Conservation (phyloP, 208 protist genomes). For the Acanthamoeba sp. region DNA sequence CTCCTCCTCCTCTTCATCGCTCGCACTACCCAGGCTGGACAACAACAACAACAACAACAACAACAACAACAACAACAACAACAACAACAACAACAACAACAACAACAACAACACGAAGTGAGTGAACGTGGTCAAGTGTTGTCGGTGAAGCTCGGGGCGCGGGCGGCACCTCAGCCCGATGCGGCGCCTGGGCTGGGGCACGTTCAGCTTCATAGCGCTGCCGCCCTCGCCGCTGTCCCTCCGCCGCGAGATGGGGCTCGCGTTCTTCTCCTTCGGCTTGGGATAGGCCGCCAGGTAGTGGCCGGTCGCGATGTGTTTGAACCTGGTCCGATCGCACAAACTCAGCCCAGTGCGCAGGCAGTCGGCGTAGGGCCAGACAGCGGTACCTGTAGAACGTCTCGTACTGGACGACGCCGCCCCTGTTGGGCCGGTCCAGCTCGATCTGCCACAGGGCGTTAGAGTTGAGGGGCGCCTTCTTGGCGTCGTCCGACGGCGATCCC, state of each 20-base stretch:
- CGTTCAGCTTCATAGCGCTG: not conserved
- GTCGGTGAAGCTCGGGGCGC: not conserved
- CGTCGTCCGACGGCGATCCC: not conserved
- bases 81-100: no score
- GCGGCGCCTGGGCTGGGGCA: not conserved
- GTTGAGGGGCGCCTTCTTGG: slow-evolving; percentile 7
- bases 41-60: no score
- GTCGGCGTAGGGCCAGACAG: not conserved
- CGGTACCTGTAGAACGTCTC: not conserved
- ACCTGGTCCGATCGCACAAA: not conserved
- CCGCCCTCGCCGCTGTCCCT: not conserved
- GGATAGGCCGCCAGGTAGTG: slow-evolving; percentile 15
- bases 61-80: no score
- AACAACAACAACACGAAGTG: no score
- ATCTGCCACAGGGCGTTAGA: slow-evolving; percentile 57
- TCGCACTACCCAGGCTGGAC: slow-evolving; percentile 14
- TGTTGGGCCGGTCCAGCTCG: slow-evolving; percentile 50
- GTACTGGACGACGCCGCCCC: not conserved
- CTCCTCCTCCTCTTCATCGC: slow-evolving; percentile 58
- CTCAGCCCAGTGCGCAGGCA: no score
- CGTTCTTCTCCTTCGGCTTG: slow-evolving; percentile 29
- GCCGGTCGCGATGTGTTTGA: slow-evolving; percentile 55
- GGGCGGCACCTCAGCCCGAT: not conserved
- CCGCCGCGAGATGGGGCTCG: not conserved
- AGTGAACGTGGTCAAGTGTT: not conserved